Base-by-base conservation (phyloP, 106 monocot species). In the Phalaenopsis aphrodite region DNA sequence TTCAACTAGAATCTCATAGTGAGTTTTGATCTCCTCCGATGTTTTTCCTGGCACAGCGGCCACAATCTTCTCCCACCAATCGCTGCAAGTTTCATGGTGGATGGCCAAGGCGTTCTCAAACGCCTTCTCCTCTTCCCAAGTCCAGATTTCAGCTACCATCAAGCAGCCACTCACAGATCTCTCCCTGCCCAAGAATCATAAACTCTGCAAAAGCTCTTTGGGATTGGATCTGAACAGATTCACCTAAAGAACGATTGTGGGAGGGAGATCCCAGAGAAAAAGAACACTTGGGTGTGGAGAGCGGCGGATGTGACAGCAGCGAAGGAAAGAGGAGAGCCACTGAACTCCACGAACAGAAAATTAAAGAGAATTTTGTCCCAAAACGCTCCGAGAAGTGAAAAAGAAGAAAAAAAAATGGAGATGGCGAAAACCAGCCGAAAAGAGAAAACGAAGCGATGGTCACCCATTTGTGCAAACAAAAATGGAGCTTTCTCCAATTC, bases 101-200 rank as follows among this genome's bases (percentile, higher is more conserved):
- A 65, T 41, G 12, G 85, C 88, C 23, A 91, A 37, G 12, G 88
- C 89, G 38, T 88, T 84, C 83, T 91, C 91, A 68, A 91, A 89
- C 45, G 82, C 85, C 82, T 91, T 89, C 52, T 91, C 88, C 77
- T 89, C 83, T 16, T 85, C 85, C 81, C 88, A 66, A 14, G 41
- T 87, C 91, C 91, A 91, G 21, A 24, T 15, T 47, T 76, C 76
- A 23, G 24, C 76, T 23, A 76, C 49, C 76, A 76, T 76, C 49
- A 42, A 74, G 19, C 10, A 69, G 69, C 10, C 36, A 39, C 69
- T 39, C n/a, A 12, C 69, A 74, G 6, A n/a, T 19, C 36, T 42
- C 42, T 73, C 6, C 19, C n/a, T 43, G 74, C 74, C 74, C 74
- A 19, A n/a, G 42, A 74, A 45, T 9, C 41, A 9, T 36, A 5